Evolutionary conservation across 495 filamentous ascomycete species (phyloP), one percentile per base, ranked within the genome.

Genomic region (Penicillium simplicissimum): DNA sequence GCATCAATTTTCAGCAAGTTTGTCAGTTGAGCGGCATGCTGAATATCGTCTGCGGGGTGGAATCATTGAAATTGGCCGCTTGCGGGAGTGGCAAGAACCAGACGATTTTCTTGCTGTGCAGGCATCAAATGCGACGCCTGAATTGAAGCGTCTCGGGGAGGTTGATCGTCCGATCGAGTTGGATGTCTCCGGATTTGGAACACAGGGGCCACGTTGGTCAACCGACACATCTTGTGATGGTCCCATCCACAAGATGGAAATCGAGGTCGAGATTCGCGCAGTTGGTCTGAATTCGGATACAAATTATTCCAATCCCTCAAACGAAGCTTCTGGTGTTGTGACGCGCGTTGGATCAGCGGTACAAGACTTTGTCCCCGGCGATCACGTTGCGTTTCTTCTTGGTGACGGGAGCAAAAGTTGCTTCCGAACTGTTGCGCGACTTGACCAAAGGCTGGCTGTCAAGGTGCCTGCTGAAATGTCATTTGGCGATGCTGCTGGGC

Each of bases 61-160:
- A 17, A 61, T 66, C 2, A 62, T 74, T n/a, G 65, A 76, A 35
- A 64, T 73, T 25, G 65, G 67, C 31, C 72, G 70, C 56, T 57
- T 77, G 8, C 57, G 59, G 34, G 57, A 68, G 9, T 67, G 63
- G 34, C 52, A 70, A 14, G 15, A 33, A 4, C 60, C 62, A 4
- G 68, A 72, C 23, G 36, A 67, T 10, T 72, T 70, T 35, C 57
- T 74, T 6, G 42, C 58, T 56, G 6, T 31, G 17, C 51, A 55
- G 19, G 59, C 68, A 11, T 63, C 49, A 3, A 52, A 38, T 19
- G 15, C 37, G 1, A 11, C 15, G 14, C 60, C 58, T 33, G 33
- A 64, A 8, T 10, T 62, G 17, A 42, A 57, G 25, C 43, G 37
- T 0, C 28, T 69, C 4, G 55, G 52, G 31, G 60, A 64, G 23